Evolutionary conservation across 805 yeast species (phyloP), one percentile per base, ranked within the genome.

Genomic region (Komagataella populi): DNA sequence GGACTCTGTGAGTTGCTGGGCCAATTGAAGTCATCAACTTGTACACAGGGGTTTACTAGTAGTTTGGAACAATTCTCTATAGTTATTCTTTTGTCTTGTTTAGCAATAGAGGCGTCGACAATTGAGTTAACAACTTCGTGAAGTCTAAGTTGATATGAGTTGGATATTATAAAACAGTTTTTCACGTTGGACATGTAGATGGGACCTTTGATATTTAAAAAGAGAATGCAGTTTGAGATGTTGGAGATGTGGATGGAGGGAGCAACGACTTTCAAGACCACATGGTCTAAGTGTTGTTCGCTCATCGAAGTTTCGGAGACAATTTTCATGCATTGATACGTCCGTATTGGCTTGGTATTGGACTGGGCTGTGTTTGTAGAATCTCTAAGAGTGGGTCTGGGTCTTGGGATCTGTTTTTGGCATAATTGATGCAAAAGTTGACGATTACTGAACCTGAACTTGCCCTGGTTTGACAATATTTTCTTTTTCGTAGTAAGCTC

Each of bases 21-120:
- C 39, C 52, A 51, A 43, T 55, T 54, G 53, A 65, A 65, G 50
- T 65, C 68, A 45, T 65, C 68, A 12, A 65, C 58, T 10, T 52
- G 48, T 3, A 61, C 48, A 12, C 39, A 10, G 39, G 39, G 39
- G 14, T 30, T 30, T 10, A 30, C 39, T 14, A 30, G 4, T 30
- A 65, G 45, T 5, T 46, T 47, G 10, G 52, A 12, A 39, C 62
- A 60, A 23, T 55, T 52, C 50, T 65, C 69, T 18, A 65, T 59
- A 12, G 64, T 56, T 4, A 60, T 52, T 23, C 59, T 55, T 17
- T 59, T 57, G 16, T 56, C 50, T 1, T 50, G 44, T 8, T 49
- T 47, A 0, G 16, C n/a, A 8, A 55, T 44, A 8, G 20, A 6
- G 0, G 62, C 48, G n/a, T 55, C 53, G 0, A 64, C 4, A 3